Evolutionary conservation across 371 early-diverging fungal genomes (phyloP), one percentile per base, ranked within the genome.

Genomic region (Mucor saturninus): DNA sequence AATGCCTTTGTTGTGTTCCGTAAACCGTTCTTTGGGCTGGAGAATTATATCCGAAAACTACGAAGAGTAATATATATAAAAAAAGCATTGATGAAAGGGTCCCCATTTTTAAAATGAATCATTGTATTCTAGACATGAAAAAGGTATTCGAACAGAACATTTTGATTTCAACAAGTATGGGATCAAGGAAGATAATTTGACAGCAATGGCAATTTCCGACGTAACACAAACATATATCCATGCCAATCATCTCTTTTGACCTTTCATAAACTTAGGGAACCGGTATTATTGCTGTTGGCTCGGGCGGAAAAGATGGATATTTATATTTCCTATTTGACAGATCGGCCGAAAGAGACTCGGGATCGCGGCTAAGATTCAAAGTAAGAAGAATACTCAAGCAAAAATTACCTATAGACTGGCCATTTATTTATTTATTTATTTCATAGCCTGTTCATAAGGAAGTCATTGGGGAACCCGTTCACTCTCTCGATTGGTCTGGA

Each of bases 401-500:
- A 2, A 42, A 4, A 42, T 9, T 13, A 4, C 5, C 21, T 21
- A 3, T 9, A 21, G 21, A 21, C 21, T 21, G 21, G 21, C 21
- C 48, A 26, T n/a, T 21, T 21, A 30, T 5, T 30, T 43, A 37
- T 49, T 30, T 56, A 38, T 50, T n/a, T n/a, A n/a, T 5, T 46
- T 39, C 13, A 30, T 32, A 66, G 67, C 49, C 40, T 42, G 7
- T 67, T 4, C 68, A 71, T 54, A 61, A 51, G 29, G 70, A 74
- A 53, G 26, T 38, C 5, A 14, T 78, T 14, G 56, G 62, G 35
- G 42, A 35, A 1, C 79, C 75, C 3, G 63, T 78, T 10, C 54
- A 75, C 54, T 73, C 75, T 4, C 55, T 78, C 3, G 79, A 78
- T 31, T 78, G 73, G 72, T 60, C 67, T 11, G 65, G 66, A 3